phyloP scores from a whole-genome alignment of 805 yeast genomes.

The Isabelozyma pseudorhagii region DNA sequence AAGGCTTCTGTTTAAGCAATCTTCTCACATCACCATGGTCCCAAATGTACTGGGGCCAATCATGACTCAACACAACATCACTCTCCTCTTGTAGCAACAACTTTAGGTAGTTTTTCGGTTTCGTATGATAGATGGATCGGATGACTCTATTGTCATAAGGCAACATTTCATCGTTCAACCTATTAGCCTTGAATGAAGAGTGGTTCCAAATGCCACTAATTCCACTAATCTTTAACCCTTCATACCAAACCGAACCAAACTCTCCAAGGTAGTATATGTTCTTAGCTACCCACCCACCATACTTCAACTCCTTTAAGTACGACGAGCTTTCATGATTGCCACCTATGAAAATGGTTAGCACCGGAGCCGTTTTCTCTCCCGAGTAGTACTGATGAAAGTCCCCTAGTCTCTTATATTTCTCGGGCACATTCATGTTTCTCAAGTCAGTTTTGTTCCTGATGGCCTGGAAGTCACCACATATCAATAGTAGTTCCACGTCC shows the following conservation, averaged over 20 bases:
- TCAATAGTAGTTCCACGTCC: constrained; percentile 46
- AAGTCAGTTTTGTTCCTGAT: constrained; percentile 63
- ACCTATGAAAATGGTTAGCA: constrained; percentile 79
- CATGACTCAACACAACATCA: constrained; percentile 76
- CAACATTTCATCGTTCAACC: constrained; percentile 36
- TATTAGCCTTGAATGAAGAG: constrained; percentile 41
- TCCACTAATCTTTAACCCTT: constrained; percentile 77
- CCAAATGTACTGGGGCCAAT: constrained; percentile 88
- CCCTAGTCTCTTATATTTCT: constrained; percentile 69
- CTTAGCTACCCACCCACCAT: constrained; percentile 94
- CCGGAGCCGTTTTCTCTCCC: constrained; percentile 63
- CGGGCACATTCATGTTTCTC: constrained; percentile 71
- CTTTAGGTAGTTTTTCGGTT: constrained; percentile 61
- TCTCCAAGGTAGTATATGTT: constrained; percentile 83
- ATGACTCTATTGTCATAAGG: constrained; percentile 49
- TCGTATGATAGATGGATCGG: constrained; percentile 69
- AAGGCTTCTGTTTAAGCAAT: constrained; percentile 61
- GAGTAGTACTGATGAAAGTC: constrained; percentile 75
- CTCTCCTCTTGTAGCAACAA: constrained; percentile 36
- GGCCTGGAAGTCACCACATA: constrained; percentile 93
- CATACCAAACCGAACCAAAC: constrained; percentile 68
- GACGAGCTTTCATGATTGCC: constrained; percentile 94
- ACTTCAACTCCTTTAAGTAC: constrained; percentile 64
- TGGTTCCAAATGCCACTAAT: constrained; percentile 78
- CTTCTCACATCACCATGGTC: constrained; percentile 54